Conservation (phyloP, 2,329 filamentous ascomycete species). For the Diplodia sapinea region DNA sequence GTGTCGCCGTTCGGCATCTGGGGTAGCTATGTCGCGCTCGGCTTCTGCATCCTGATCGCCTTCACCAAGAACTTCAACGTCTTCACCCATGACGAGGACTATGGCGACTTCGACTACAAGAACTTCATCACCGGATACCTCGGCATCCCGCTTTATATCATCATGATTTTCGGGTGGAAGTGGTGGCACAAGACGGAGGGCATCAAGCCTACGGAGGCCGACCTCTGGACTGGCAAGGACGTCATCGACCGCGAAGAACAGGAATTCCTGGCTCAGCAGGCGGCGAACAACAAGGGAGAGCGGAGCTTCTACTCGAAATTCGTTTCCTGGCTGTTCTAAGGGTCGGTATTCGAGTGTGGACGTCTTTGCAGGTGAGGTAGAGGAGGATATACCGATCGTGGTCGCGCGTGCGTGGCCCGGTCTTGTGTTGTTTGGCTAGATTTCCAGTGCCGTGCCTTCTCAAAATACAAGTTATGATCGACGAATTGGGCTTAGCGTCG, state of each 20-base stretch:
- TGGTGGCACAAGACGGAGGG: slow-evolving; percentile 59
- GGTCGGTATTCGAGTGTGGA: background rate
- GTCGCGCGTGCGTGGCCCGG: background rate
- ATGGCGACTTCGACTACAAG: slow-evolving; percentile 75
- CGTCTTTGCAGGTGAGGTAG: background rate
- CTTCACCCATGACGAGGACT: slow-evolving; percentile 62
- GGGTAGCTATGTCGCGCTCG: slow-evolving; percentile 71
- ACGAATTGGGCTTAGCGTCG: background rate
- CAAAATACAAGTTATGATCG: slow-evolving; percentile 13
- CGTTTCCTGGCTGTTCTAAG: slow-evolving; percentile 66
- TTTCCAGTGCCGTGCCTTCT: slow-evolving; percentile 2
- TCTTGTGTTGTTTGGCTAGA: background rate
- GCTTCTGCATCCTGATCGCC: slow-evolving; percentile 74
- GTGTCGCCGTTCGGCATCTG: slow-evolving; percentile 72
- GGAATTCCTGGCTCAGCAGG: slow-evolving; percentile 67
- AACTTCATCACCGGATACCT: slow-evolving; percentile 79
- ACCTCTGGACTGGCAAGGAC: slow-evolving; percentile 76
- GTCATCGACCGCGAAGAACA: slow-evolving; percentile 75
- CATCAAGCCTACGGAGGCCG: slow-evolving; percentile 64
- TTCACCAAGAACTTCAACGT: slow-evolving; percentile 83
- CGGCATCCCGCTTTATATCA: slow-evolving; percentile 76
- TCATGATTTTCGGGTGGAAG: slow-evolving; percentile 73
- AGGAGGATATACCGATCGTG: background rate
- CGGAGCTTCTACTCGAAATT: slow-evolving; percentile 62
- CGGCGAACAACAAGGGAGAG: slow-evolving; percentile 46